Percentiles rank a stretch among this genome's conserved stretches.
Conservation (phyloP, 192 early-diverging fungal species). For the Martensiomyces pterosporus region DNA sequence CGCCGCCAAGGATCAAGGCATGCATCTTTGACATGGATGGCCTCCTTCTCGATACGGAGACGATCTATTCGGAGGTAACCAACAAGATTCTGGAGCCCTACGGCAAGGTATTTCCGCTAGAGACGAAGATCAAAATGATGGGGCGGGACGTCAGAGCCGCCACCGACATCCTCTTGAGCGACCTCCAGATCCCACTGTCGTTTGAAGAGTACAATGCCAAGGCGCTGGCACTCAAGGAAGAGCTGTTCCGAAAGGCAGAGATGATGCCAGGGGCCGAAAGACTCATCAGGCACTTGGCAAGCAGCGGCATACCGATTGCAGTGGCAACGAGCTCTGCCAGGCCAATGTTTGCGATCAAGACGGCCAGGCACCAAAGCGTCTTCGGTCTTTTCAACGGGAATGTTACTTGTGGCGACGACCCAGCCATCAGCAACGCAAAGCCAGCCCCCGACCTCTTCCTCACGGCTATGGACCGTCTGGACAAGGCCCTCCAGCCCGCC, state of each 20-base stretch:
- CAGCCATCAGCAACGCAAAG: constrained; percentile 72
- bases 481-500: constrained; percentile 40
- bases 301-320: constrained; percentile 72
- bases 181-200: constrained; percentile 66
- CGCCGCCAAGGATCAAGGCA: constrained; percentile 49
- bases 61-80: constrained; percentile 84
- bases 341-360: constrained; percentile 73
- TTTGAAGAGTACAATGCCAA: constrained; percentile 75
- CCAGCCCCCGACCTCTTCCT: constrained; percentile 91
- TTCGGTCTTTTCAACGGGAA: constrained; percentile 74
- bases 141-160: constrained; percentile 53
- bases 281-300: constrained; percentile 70
- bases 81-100: constrained; percentile 75
- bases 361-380: constrained; percentile 57
- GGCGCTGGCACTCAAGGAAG: constrained; percentile 49
- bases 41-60: constrained; percentile 80
- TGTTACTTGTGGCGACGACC: constrained; percentile 87
- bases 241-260: constrained; percentile 58
- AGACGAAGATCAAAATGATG: constrained; percentile 72
- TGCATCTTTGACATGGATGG: constrained; percentile 85
- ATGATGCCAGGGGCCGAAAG: constrained; percentile 65
- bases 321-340: constrained; percentile 77
- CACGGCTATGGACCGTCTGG: constrained; percentile 59
- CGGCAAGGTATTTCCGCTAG: constrained; percentile 61
- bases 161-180: constrained; percentile 62